A percentile compares a stretch with the other conserved stretches of the same genome.
Evolutionary conservation across 176 grass and related monocot genomes (phyloP).

Genomic region (Oryza nivara): DNA sequence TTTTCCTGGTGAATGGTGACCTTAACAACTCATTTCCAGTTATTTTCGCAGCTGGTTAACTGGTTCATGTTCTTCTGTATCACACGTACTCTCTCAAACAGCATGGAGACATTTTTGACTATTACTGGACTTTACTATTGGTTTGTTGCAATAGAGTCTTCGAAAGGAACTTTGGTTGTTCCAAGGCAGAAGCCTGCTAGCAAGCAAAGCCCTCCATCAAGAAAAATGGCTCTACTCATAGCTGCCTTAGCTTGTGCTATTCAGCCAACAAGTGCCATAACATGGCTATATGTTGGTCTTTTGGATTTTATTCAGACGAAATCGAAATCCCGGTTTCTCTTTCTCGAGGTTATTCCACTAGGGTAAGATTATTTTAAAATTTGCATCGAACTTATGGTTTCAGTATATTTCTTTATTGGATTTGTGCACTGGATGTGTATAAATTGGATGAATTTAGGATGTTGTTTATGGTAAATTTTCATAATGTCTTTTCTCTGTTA

Average conservation of each 20-base stretch:
- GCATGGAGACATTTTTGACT: constrained; percentile 90
- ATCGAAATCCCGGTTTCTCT: constrained; percentile 59
- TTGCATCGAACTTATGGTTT: constrained; percentile 20
- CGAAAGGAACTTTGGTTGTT: constrained; percentile 38
- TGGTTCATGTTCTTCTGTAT: constrained; percentile 99
- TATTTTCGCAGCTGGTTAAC: constrained; percentile 83
- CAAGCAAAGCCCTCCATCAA: constrained; percentile 50
- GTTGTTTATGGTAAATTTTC: neutral
- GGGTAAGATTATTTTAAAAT: constrained; percentile 57
- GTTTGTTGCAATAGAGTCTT: constrained; percentile 60
- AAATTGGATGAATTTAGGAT: neutral
- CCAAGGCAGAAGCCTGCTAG: constrained; percentile 9
- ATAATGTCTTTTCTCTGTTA: neutral
- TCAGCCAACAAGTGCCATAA: constrained; percentile 91
- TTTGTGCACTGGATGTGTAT: neutral
- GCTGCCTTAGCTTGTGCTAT: constrained; percentile 85
- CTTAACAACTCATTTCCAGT: constrained; percentile 61
- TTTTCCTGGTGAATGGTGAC: constrained; percentile 20
- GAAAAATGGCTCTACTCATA: constrained; percentile 72
- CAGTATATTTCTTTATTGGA: neutral
- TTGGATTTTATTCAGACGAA: constrained; percentile 77
- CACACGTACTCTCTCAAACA: constrained; percentile 81
- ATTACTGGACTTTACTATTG: constrained; percentile 80
- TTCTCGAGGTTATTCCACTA: constrained; percentile 72
- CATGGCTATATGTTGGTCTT: constrained; percentile 84